Base-by-base conservation (phyloP, 164 flowering plant species). In the Kalanchoe fedtschenkoi region DNA sequence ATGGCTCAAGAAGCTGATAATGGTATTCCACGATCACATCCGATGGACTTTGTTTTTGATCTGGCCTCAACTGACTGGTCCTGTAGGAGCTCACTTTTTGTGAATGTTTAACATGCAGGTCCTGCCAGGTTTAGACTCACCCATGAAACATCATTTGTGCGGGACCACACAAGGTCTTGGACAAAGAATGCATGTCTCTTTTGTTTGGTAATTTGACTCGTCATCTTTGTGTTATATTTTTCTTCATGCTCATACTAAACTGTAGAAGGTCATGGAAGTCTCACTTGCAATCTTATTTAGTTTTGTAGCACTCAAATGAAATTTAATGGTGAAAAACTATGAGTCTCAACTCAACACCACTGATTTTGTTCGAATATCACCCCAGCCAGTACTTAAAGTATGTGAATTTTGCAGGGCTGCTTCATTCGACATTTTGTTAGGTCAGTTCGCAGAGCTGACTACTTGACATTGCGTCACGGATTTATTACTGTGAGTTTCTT, bases 91-190 rank as follows among this genome's bases (percentile, higher is more conserved):
- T 51, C 28, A 51, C n/a, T n/a, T n/a, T 51, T 17, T 14, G 56
- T 51, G 11, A 24, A 17, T 51, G 56, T 7, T 51, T 22, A 26
- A 28, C 53, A 32, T 61, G 68, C 89, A 95, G 99, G 91, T 86
- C 90, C 90, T 70, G 69, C 93, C 54, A 84, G 99, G 76, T 89
- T 95, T 74, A 84, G 99, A 75, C 91, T 95, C 62, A 82, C 91
- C 60, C 97, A 89, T 70, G 84, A 95, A 77, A 95, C 96, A 63
- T 89, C 99, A 61, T 95, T 95, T 72, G 97, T 95, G 70, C 83
- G 77, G 74, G 82, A 86, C 17, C 99, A 95, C 70, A 73, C 71
- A 39, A 78, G 79, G 73, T 65, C 70, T 65, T 89, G 86, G 96
- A 79, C 79, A 22, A 79, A 70, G 68, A 75, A 71, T 87, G 87